Percentiles rank a stretch among this genome's conserved stretches.
Conservation (phyloP, 495 filamentous ascomycete genomes). For the Jackrogersella multiformis region DNA sequence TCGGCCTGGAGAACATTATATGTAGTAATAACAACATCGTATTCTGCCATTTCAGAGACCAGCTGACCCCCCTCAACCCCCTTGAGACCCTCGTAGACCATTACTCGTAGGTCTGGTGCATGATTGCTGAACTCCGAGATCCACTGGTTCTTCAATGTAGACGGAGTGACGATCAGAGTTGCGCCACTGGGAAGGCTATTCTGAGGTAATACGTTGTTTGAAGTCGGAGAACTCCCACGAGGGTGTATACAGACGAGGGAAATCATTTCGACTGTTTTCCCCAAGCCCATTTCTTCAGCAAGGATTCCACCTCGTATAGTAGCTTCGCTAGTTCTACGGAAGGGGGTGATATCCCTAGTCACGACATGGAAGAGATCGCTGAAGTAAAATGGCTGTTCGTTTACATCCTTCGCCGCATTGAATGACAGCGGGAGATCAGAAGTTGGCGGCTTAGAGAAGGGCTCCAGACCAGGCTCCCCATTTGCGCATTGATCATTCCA, state of each 20-base stretch:
- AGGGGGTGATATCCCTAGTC: slow-evolving; percentile 60
- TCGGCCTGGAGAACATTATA: slow-evolving; percentile 81
- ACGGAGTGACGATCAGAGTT: slow-evolving; percentile 89
- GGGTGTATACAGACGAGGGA: slow-evolving; percentile 74
- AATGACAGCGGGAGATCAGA: slow-evolving; percentile 40
- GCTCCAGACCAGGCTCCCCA: slow-evolving; percentile 30
- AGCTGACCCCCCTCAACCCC: slow-evolving; percentile 51
- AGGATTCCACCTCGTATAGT: slow-evolving; percentile 72
- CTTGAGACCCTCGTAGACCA: slow-evolving; percentile 60
- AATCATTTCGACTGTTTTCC: slow-evolving; percentile 92
- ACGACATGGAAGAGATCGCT: slow-evolving; percentile 73
- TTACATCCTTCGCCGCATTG: slow-evolving; percentile 39
- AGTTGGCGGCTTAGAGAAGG: slow-evolving; percentile 19
- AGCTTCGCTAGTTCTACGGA: slow-evolving; percentile 52
- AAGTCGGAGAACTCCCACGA: slow-evolving; percentile 34
- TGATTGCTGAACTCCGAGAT: slow-evolving; percentile 78
- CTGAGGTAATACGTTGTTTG: slow-evolving; percentile 41
- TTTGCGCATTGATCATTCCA: slow-evolving; percentile 36
- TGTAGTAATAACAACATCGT: slow-evolving; percentile 88
- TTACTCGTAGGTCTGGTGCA: slow-evolving; percentile 52
- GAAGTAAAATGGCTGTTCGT: slow-evolving; percentile 47
- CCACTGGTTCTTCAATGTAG: slow-evolving; percentile 87
- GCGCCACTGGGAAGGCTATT: slow-evolving; percentile 63
- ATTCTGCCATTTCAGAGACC: slow-evolving; percentile 60
- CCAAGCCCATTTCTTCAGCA: slow-evolving; percentile 96